phyloP scores from a whole-genome alignment of 2,329 filamentous ascomycete genomes.

The Cladosporium sp. region DNA sequence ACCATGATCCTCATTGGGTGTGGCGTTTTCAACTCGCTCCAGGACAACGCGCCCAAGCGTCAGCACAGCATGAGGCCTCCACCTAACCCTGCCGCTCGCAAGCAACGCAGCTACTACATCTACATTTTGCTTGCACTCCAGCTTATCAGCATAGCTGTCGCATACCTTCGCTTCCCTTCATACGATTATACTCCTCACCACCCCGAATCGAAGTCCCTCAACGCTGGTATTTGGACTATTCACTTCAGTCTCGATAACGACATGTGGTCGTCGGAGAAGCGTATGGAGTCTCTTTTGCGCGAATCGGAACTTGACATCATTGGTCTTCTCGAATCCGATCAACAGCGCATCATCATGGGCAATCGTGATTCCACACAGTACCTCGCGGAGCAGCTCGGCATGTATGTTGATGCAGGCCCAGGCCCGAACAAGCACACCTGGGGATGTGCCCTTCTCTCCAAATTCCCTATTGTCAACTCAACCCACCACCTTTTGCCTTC shows the following conservation, averaged over 20 bases:
- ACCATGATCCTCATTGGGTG: constrained; percentile 83
- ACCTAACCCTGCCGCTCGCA: constrained; percentile 49
- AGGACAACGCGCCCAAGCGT: constrained; percentile 49
- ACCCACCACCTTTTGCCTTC: constrained; percentile 93
- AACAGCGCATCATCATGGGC: constrained; percentile 98
- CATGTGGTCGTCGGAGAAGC: constrained; percentile 96
- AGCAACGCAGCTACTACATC: constrained; percentile 65
- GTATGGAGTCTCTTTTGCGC: constrained; percentile 69
- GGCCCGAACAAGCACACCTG: constrained; percentile 99
- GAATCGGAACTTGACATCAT: constrained; percentile 97
- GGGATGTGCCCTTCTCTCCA: constrained; percentile 89
- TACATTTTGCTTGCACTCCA: constrained; percentile 76
- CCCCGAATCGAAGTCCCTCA: constrained; percentile 79
- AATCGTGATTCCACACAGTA: constrained; percentile 96
- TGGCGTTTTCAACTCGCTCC: constrained; percentile 71
- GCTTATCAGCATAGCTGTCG: constrained; percentile 73
- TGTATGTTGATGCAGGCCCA: constrained; percentile 97
- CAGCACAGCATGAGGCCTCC: constrained; percentile 35
- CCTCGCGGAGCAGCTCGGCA: constrained; percentile 91
- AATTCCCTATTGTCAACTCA: constrained; percentile 96
- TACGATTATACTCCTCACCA: constrained; percentile 93
- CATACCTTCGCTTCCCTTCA: constrained; percentile 87
- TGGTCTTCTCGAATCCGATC: constrained; percentile 88
- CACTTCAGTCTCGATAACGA: constrained; percentile 98
- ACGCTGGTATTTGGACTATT: constrained; percentile 97